Conservation (phyloP, 768 basidiomycete species). For the Chalciporus chontae region DNA sequence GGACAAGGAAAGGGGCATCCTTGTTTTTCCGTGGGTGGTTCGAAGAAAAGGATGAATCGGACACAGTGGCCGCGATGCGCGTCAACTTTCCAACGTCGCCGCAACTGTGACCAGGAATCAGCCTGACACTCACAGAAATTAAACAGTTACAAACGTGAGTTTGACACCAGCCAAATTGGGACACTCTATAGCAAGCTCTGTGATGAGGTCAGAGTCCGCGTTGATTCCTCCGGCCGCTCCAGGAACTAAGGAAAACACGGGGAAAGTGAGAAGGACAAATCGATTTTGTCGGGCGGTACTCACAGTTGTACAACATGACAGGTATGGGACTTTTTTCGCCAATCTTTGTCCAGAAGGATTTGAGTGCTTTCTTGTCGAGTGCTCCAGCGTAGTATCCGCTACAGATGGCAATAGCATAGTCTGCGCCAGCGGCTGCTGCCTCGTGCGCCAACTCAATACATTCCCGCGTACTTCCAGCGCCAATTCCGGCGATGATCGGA, state of each 20-base stretch:
- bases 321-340: slow-evolving; percentile 80
- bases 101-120: slow-evolving; percentile 49
- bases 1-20: slow-evolving; percentile 71
- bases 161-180: slow-evolving; percentile 85
- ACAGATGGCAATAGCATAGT: slow-evolving; percentile 80
- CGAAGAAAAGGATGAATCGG: slow-evolving; percentile 50
- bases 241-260: slow-evolving; percentile 52
- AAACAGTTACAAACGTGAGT: slow-evolving; percentile 62
- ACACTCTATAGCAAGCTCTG: slow-evolving; percentile 70
- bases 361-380: slow-evolving; percentile 66
- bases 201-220: slow-evolving; percentile 84
- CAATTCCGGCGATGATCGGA: slow-evolving; percentile 81
- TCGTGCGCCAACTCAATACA: slow-evolving; percentile 71
- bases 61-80: slow-evolving; percentile 69
- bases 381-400: slow-evolving; percentile 86
- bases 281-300: slow-evolving; percentile 19
- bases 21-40: slow-evolving; percentile 65
- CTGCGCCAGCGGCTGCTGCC: slow-evolving; percentile 83
- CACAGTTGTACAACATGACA: slow-evolving; percentile 86
- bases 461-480: slow-evolving; percentile 79
- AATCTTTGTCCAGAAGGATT: slow-evolving; percentile 76
- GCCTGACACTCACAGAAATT: not conserved
- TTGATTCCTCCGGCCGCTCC: slow-evolving; percentile 88
- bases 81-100: slow-evolving; percentile 91
- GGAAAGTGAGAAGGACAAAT: slow-evolving; percentile 1